phyloP scores from a whole-genome alignment of 2,329 filamentous ascomycete genomes.

The Fusarium oligoseptatum region DNA sequence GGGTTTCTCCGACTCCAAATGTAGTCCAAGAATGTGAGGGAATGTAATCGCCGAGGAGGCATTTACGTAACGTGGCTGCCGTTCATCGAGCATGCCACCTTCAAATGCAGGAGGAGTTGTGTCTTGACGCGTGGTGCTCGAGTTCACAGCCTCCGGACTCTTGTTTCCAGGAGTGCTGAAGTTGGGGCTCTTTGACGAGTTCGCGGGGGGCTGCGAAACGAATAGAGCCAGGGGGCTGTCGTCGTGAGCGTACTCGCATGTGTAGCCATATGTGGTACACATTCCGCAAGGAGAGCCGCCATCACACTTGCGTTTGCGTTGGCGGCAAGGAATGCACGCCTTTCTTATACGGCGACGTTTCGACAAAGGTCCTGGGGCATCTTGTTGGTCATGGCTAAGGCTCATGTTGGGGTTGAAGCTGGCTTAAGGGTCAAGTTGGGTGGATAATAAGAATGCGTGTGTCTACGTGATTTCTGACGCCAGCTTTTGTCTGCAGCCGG shows the following conservation, averaged over 20 bases:
- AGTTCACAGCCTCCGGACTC: conserved; percentile 5
- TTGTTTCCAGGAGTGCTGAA: background rate
- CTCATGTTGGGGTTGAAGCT: background rate
- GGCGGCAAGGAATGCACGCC: conserved; percentile 42
- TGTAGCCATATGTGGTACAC: conserved; percentile 41
- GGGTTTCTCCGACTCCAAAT: conserved; percentile 35
- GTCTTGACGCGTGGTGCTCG: background rate
- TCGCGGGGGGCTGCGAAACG: background rate
- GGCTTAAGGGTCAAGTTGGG: background rate
- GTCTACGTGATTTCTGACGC: background rate
- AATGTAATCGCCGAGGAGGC: conserved; percentile 41
- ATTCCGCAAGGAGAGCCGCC: conserved; percentile 36
- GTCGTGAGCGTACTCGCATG: conserved; percentile 33
- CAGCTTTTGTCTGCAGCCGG: background rate
- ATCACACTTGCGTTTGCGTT: conserved; percentile 45
- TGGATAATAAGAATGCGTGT: background rate
- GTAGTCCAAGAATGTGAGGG: conserved; percentile 33
- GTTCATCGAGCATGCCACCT: conserved; percentile 37
- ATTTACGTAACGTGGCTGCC: conserved; percentile 34
- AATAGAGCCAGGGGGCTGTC: conserved; percentile 11
- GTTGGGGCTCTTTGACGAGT: background rate
- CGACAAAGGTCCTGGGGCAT: background rate
- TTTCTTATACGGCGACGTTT: conserved; percentile 28
- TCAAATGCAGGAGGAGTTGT: background rate
- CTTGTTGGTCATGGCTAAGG: background rate